A percentile compares a stretch with the other conserved stretches of the same genome.
phyloP scores from a whole-genome alignment of 257 asterid genomes.

The Lithospermum erythrorhizon region DNA sequence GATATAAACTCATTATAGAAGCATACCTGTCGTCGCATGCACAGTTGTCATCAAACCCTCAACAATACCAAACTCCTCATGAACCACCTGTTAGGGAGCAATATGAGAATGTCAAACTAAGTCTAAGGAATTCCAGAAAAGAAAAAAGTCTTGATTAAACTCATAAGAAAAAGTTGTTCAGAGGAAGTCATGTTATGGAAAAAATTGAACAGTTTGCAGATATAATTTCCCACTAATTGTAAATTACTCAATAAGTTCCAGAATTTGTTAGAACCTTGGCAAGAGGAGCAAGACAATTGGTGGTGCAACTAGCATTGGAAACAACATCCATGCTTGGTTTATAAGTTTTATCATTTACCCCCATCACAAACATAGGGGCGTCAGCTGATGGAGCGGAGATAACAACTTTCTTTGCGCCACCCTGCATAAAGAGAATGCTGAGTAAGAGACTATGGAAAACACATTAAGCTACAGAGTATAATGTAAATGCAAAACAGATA shows the following conservation, averaged over 20 bases:
- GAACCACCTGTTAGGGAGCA: slow-evolving; percentile 62
- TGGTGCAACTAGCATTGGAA: slow-evolving; percentile 98
- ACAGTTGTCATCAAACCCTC: slow-evolving; percentile 99
- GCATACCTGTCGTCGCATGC: slow-evolving; percentile 91
- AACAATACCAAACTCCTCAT: slow-evolving; percentile 90
- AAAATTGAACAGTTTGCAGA: too few species aligned
- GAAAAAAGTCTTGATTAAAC: not conserved
- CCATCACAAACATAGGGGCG: slow-evolving; percentile 99
- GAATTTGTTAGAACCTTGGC: slow-evolving; percentile 61
- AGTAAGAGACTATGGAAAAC: slow-evolving; percentile 1
- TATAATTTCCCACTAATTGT: not conserved
- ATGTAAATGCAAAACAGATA: not conserved
- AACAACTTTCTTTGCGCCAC: slow-evolving; percentile 93
- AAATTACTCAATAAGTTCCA: not conserved
- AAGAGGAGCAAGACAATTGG: slow-evolving; percentile 97
- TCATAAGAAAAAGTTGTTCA: not conserved
- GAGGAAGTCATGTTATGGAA: not conserved
- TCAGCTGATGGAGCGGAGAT: slow-evolving; percentile 99
- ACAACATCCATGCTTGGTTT: slow-evolving; percentile 88
- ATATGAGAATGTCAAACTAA: slow-evolving; percentile 5
- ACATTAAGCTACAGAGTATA: not conserved
- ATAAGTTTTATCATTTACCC: slow-evolving; percentile 82
- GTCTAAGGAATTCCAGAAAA: not conserved
- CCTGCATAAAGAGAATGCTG: slow-evolving; percentile 32
- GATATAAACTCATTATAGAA: not conserved